Percentiles rank a stretch among this genome's conserved stretches.
Evolutionary conservation across 306 rosid genomes (phyloP).

Genomic region (Hippophae rhamnoides): DNA sequence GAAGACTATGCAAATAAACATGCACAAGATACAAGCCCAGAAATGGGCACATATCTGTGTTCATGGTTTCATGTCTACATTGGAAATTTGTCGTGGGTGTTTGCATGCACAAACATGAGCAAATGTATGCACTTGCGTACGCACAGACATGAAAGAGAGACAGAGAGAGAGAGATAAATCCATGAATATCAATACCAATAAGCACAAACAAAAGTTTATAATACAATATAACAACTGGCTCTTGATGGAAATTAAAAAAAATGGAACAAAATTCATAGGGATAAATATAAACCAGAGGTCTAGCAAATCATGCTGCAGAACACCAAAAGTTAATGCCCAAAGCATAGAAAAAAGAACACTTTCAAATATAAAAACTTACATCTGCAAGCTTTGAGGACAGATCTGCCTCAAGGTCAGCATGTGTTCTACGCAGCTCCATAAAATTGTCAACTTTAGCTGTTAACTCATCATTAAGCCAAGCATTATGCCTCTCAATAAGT

Average conservation of each 20-base stretch:
- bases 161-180: too few relatives aligned
- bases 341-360: too few relatives aligned
- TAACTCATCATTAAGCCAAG: slow-evolving; percentile 79
- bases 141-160: neutral
- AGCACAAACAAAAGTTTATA: neutral
- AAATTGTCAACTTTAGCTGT: slow-evolving; percentile 55
- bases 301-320: too few relatives aligned
- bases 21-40: neutral
- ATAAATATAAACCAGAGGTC: too few relatives aligned
- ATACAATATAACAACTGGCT: neutral
- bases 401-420: slow-evolving; percentile 66
- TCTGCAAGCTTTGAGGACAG: slow-evolving; percentile 56
- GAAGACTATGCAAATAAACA: neutral
- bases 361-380: slow-evolving; percentile 31
- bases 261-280: too few relatives aligned
- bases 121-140: neutral
- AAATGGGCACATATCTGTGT: neutral
- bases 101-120: neutral
- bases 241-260: too few relatives aligned
- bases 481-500: slow-evolving; percentile 72
- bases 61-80: too few relatives aligned
- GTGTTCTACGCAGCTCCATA: slow-evolving; percentile 49
- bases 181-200: too few relatives aligned
- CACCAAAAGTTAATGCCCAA: neutral
- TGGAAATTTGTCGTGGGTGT: too few relatives aligned